These are phyloP conservation scores for Barnettozyma wickerhamii DNA, from an alignment of 805 yeast genomes.

Conservation along the genomic window DNA sequence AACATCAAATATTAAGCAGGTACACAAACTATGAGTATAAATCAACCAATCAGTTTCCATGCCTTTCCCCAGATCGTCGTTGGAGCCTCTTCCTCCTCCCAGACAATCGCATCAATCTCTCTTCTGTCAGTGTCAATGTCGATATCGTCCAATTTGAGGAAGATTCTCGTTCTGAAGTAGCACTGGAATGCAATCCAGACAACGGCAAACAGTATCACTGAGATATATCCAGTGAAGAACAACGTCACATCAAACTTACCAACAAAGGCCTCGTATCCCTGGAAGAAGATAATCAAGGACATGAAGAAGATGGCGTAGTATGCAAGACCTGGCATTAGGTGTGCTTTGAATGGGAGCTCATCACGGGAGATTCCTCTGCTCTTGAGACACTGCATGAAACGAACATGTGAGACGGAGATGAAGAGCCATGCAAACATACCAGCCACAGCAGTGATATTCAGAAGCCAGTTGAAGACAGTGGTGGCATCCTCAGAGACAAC, in stretches of 20 bases:
- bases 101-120: constrained; percentile 53
- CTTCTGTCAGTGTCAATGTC: constrained; percentile 69
- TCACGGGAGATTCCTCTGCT: constrained; percentile 63
- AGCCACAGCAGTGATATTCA: constrained; percentile 73
- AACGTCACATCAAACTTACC: constrained; percentile 43
- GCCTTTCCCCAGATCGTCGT: constrained; percentile 50
- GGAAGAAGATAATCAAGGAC: constrained; percentile 56
- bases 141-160: constrained; percentile 49
- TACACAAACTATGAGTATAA: too few species aligned
- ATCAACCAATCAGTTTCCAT: too few species aligned
- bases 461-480: constrained; percentile 65
- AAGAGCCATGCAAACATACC: constrained; percentile 73
- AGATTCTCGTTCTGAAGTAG: constrained; percentile 43
- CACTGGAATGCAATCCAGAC: constrained; percentile 53
- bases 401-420: constrained; percentile 58
- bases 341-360: constrained; percentile 69
- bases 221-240: constrained; percentile 70
- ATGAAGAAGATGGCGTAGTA: constrained; percentile 56
- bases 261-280: constrained; percentile 68
- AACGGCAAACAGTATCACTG: constrained; percentile 54
- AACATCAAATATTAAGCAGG: too few species aligned
- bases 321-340: constrained; percentile 63
- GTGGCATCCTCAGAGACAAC: constrained; percentile 47
- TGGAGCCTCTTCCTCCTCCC: constrained; percentile 50
- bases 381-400: constrained; percentile 65